Evolutionary conservation across 2,329 filamentous ascomycete species (phyloP), one percentile per base, ranked within the genome.

Genomic region (Akanthomyces lecanii): DNA sequence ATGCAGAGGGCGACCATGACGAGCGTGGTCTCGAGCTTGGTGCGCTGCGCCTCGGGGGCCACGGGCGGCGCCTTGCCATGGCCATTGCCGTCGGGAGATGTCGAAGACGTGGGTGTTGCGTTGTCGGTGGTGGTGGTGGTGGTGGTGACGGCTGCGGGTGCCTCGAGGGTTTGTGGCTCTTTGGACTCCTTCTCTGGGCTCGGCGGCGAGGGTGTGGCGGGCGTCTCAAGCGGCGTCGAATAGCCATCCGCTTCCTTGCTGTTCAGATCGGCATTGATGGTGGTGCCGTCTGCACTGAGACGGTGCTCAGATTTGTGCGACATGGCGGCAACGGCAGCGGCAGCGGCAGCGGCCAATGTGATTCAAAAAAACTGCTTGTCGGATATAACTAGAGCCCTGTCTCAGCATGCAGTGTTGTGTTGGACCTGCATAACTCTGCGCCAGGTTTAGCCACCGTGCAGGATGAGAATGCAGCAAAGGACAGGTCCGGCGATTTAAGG

Each of bases 1-100:
- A 77, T 69, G 57, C 76, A 77, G n/a, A 79, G 70, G 12, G 77
- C 77, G 4, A 75, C 69, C 67, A 79, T 75, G 68, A 79, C 69
- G 56, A 79, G 70, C 53, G 71, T 65, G 8, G 74, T 78, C 69
- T 80, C 67, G 14, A 77, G 63, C 47, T 69, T 73, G 8, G 77
- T 79, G 56, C 78, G 72, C 23, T 67, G 63, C 45, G 72, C 72
- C 62, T 78, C 76, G 6, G 75, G 74, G 5, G 73, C 33, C 14
- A 8, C 30, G 10, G 38, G 25, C 36, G 38, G 18, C 16, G n/a
- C 23, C 18, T 60, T 28, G 58, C 45, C 36, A 25, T 28, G 36
- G 47, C 30, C 57, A n/a, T 60, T 25, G 38, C 10, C 47, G 47
- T 54, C 28, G 25, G 51, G 50, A 23, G 50, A 25, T n/a, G 61